Percentiles rank a stretch among this genome's conserved stretches.
These are phyloP conservation scores for Rubroshorea leprosula DNA, from an alignment of 345 rosid species.

Conservation along the genomic window DNA sequence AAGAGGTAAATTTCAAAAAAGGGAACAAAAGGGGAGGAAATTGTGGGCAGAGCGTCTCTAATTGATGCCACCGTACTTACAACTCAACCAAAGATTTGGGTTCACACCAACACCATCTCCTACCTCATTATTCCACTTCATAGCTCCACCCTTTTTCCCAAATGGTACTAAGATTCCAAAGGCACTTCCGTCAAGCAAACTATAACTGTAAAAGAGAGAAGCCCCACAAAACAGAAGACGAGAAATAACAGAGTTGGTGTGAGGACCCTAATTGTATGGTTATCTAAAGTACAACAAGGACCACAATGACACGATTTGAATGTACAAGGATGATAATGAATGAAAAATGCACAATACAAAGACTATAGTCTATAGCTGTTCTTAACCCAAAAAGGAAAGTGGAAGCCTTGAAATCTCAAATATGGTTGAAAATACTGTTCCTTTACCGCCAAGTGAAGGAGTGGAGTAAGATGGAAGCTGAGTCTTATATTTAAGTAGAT, in stretches of 20 bases:
- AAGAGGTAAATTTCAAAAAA: constrained; percentile 1
- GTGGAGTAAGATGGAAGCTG: not conserved
- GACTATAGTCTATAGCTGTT: no score
- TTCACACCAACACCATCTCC: not conserved
- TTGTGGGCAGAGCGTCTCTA: constrained; percentile 6
- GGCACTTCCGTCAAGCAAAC: constrained; percentile 11
- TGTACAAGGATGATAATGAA: no score
- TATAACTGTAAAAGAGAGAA: no score
- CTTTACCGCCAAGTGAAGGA: constrained; percentile 19
- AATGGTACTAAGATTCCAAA: not conserved
- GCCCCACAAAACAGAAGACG: no score
- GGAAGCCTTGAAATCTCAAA: no score
- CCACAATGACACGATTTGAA: no score
- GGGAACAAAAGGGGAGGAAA: not conserved
- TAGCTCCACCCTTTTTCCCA: not conserved
- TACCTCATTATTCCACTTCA: constrained; percentile 3
- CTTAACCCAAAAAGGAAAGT: no score
- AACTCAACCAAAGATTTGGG: constrained; percentile 26
- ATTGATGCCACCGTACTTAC: constrained; percentile 30
- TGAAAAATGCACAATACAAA: no score
- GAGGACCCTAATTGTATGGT: no score
- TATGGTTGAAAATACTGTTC: no score
- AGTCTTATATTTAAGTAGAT: constrained; percentile 6
- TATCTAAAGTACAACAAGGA: no score
- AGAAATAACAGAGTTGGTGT: no score